Evolutionary conservation across 1,139 yeast species (phyloP), one percentile per base, ranked within the genome.

Genomic region (Yamadazyma atmosphaerica): DNA sequence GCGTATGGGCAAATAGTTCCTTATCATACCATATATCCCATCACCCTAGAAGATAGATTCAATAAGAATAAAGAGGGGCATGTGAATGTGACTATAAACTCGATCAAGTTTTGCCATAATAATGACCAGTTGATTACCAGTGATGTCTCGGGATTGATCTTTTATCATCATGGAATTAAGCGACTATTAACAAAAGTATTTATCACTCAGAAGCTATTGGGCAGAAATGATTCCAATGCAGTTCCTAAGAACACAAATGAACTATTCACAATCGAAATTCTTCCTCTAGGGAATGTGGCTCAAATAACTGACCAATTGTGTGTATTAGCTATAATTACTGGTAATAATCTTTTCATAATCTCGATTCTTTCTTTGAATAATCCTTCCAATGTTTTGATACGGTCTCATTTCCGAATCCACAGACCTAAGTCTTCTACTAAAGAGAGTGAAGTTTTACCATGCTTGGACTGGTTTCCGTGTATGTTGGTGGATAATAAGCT

Each of bases 291-390:
- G 0, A 63, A 78, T 0, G 57, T 69, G 0, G 61, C 65, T 13
- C 79, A 76, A 40, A 55, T 73, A 4, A 70, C 80, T 3, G 89
- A 83, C 50, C 57, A 65, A 1, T 54, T 81, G 47, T 86, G 86
- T 0, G 56, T 86, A 0, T 51, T 83, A 17, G 87, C 92, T 0
- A 63, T 83, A 3, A 68, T 85, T 49, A 80, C 86, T 0, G 70
- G 77, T 0, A 66, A 63, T 37, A 61, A 71, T 4, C 50, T 86
- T 35, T 63, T 71, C 7, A 68, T 86, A 1, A 64, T 82, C 0
- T 80, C 90, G 0, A 68, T 83, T 1, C 52, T 70, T 3, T 83
- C 88, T 0, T 56, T 72, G 36, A 64, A 70, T 45, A 61, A 65
- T 42, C 53, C 59, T 2, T 51, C 54, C 32, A 48, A 54, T 27